phyloP scores from a whole-genome alignment of 2,329 filamentous ascomycete species.

The Ceratocystis destructans region DNA sequence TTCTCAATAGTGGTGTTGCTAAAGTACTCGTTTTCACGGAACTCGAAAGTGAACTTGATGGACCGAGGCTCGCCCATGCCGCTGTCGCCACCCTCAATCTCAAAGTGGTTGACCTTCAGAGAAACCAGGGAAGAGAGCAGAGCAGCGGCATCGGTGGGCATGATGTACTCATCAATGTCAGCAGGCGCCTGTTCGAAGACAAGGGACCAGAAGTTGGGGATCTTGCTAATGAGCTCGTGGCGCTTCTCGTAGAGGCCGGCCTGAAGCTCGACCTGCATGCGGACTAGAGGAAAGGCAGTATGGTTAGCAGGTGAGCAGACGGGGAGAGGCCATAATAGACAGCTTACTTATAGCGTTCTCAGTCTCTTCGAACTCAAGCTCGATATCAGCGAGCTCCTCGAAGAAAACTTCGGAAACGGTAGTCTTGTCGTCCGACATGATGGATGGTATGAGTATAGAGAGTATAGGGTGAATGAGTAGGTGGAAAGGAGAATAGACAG shows the following conservation, averaged over 20 bases:
- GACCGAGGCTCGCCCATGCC: conserved; percentile 63
- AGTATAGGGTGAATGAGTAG: conserved; percentile 14
- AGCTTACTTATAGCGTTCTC: conserved; percentile 70
- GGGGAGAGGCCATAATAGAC: conserved; percentile 6
- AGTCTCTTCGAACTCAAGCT: conserved; percentile 70
- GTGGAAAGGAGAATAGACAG: conserved; percentile 10
- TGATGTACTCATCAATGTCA: conserved; percentile 79
- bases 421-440: conserved; percentile 26
- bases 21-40: conserved; percentile 71
- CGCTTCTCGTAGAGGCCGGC: conserved; percentile 65
- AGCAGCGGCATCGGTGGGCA: conserved; percentile 61
- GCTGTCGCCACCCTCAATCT: conserved; percentile 44
- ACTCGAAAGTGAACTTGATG: conserved; percentile 64
- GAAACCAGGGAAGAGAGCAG: conserved; percentile 54
- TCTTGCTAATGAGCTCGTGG: conserved; percentile 52
- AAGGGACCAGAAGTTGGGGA: conserved; percentile 87
- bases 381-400: conserved; percentile 65
- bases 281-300: conserved; percentile 38
- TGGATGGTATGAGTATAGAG: conserved; percentile 20
- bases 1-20: conserved; percentile 68
- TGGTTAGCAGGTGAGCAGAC: conserved; percentile 18
- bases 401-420: conserved; percentile 38
- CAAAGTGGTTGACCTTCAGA: conserved; percentile 66
- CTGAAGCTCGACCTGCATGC: conserved; percentile 55
- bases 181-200: conserved; percentile 76